Evolutionary conservation across 768 basidiomycete species (phyloP).

Genomic region (Brasilioporus rufonigricans): DNA sequence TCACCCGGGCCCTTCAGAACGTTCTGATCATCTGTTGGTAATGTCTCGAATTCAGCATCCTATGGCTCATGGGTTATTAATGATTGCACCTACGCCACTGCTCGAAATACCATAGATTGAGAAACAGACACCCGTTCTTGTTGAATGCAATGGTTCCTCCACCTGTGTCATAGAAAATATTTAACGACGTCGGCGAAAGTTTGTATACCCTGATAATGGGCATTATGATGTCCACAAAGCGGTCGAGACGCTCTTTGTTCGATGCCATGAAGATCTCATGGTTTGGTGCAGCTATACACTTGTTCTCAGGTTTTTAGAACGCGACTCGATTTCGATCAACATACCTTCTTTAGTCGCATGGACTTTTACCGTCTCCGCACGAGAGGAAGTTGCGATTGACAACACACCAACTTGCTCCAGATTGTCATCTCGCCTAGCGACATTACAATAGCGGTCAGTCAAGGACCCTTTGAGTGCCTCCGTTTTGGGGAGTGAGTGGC

Average conservation of each 20-base stretch:
- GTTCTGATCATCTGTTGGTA: neutral
- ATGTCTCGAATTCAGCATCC: neutral
- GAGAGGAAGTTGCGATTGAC: neutral
- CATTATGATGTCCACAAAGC: neutral
- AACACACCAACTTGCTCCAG: neutral
- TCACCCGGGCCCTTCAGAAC: no score
- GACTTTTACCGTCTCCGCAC: neutral
- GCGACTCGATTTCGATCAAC: neutral
- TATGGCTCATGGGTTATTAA: no score
- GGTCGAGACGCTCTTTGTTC: neutral
- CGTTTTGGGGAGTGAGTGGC: neutral
- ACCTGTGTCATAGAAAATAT: neutral
- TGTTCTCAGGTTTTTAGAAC: neutral
- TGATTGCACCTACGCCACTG: neutral
- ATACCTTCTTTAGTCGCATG: neutral
- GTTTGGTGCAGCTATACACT: neutral
- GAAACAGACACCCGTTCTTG: neutral
- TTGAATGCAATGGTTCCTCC: neutral
- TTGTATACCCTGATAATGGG: neutral
- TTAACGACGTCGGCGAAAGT: neutral
- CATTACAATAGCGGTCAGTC: neutral
- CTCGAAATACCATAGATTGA: neutral
- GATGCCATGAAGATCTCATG: neutral
- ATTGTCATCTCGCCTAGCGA: neutral
- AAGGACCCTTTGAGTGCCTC: neutral